phyloP scores from a whole-genome alignment of 208 protist genomes.

The Wallacemonas rigidus region DNA sequence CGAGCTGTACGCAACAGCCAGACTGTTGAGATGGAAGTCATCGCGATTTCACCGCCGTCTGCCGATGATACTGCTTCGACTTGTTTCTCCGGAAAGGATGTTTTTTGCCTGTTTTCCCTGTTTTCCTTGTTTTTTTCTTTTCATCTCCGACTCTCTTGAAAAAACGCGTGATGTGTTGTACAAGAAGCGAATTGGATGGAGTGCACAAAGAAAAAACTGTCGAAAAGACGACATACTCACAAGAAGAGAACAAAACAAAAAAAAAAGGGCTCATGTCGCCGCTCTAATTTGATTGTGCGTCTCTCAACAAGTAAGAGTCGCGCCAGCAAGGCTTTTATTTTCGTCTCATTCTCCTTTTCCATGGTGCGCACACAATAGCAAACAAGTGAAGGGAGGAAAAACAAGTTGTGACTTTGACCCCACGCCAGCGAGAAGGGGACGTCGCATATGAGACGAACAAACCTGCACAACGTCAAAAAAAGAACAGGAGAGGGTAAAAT shows the following conservation, averaged over 20 bases:
- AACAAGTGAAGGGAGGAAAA: neutral
- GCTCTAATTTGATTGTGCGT: neutral
- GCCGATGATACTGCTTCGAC: too few species aligned
- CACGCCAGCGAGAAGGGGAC: neutral
- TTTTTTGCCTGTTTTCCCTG: neutral
- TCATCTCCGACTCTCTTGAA: too few species aligned
- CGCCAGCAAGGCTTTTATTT: neutral
- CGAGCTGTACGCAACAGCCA: too few species aligned
- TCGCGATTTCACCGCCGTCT: too few species aligned
- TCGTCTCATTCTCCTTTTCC: neutral
- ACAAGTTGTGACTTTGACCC: neutral
- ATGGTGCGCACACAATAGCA: neutral
- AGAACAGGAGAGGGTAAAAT: conserved; percentile 15
- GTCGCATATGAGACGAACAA: neutral
- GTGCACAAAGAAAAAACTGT: too few species aligned
- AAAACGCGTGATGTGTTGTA: too few species aligned
- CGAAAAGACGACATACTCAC: conserved; percentile 1
- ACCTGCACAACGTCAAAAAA: neutral
- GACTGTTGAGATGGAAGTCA: too few species aligned
- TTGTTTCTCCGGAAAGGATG: too few species aligned
- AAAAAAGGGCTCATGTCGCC: neutral
- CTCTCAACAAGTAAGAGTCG: neutral
- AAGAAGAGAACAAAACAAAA: conserved; percentile 10
- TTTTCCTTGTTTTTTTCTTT: neutral
- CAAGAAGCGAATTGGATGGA: too few species aligned